Evolutionary conservation across 768 basidiomycete genomes (phyloP).

Genomic region (Boletus huronensis): DNA sequence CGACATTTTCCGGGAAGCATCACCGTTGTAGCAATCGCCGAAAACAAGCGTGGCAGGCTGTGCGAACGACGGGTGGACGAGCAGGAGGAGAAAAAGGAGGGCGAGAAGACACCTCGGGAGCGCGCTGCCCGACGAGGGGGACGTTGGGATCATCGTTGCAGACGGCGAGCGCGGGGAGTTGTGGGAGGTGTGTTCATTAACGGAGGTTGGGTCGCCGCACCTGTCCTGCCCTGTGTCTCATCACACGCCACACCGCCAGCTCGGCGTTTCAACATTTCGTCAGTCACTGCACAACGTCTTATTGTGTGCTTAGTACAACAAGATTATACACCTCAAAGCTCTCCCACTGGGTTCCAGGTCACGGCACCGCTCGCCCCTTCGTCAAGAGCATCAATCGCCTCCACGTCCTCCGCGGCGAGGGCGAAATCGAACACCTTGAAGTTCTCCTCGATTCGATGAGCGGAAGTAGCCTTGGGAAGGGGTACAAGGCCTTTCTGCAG

Average conservation of each 20-base stretch:
- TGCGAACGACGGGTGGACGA: slow-evolving; percentile 34
- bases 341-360: slow-evolving; percentile 79
- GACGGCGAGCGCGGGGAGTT: slow-evolving; percentile 12
- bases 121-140: slow-evolving; percentile 6
- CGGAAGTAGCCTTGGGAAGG: slow-evolving; percentile 73
- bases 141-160: slow-evolving; percentile 22
- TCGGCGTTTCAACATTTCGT: too few relatives aligned
- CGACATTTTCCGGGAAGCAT: slow-evolving; percentile 54
- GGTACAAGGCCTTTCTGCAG: slow-evolving; percentile 56
- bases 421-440: slow-evolving; percentile 70
- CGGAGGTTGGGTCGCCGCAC: slow-evolving; percentile 1
- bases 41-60: slow-evolving; percentile 63
- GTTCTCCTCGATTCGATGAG: slow-evolving; percentile 68
- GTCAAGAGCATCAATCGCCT: slow-evolving; percentile 61
- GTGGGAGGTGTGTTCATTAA: slow-evolving; percentile 21
- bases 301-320: background rate
- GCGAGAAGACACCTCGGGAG: slow-evolving; percentile 1
- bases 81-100: slow-evolving; percentile 9
- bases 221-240: background rate
- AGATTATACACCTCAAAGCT: background rate
- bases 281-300: too few relatives aligned
- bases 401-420: slow-evolving; percentile 60
- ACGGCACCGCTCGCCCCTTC: slow-evolving; percentile 64
- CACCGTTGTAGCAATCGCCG: slow-evolving; percentile 64
- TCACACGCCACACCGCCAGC: slow-evolving; percentile 26